Base-by-base conservation (phyloP, 2,329 filamentous ascomycete species). In the Cucurbitaria berberidis region DNA sequence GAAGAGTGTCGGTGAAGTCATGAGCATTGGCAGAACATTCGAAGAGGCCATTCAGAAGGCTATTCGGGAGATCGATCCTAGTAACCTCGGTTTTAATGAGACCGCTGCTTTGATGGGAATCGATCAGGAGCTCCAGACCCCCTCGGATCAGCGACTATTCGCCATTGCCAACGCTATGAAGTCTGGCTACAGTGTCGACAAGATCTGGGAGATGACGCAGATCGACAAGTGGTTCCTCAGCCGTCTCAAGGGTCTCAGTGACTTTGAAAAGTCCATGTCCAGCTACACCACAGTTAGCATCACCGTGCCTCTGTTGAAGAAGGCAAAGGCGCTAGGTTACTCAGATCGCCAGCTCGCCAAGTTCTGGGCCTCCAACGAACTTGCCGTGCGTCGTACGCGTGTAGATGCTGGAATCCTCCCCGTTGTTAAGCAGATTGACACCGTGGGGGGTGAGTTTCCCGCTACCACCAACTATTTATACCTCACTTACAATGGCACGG, bases 1-100 rank as follows among this genome's bases (percentile, higher is more conserved):
- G 95, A 99, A 98, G 88, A 96, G 91, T 84, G 93, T 99, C 47
- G 95, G 95, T 71, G 95, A 99, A 76, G 95, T 99, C 63, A 98
- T 99, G 95, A 93, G 90, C 69, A 97, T 99, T 64, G 95, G 95
- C 51, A 84, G 95, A 62, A 96, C 90, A 0, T 99, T 99, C 66
- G 95, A 99, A 77, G 95, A 99, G 78, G 95, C 95, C 8, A 96
- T 99, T 36, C 95, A 99, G 70, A 99, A 98, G 77, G 95, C 95
- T 18, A 99, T 99, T 67, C 89, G 95, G 45, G 88, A 91, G 35
- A 93, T 98, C 52, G 95, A 99, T 76, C 93, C 91, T 78, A 89
- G 95, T 80, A 98, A 98, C 73, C 83, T 96, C 21, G 95, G 95
- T 26, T 99, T 97, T 78, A 93, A 91, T 68, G 90, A 95, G 74